These are phyloP conservation scores for Beta macrorhiza DNA, from an alignment of 179 eudicot species.

Conservation along the genomic window DNA sequence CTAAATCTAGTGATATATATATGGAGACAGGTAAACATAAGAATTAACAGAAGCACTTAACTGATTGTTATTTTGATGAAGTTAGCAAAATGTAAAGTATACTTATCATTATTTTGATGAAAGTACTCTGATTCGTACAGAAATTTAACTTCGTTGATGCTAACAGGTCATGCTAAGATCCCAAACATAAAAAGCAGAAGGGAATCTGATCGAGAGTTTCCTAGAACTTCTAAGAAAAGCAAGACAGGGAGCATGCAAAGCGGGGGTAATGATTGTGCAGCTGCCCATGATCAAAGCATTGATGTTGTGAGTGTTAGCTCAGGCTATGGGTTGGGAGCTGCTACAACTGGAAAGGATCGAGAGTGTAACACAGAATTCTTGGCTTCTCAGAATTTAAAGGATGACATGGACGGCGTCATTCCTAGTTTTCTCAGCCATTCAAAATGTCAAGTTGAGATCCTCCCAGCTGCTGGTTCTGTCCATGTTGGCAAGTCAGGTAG, in stretches of 20 bases:
- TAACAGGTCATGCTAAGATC: slow-evolving; percentile 53
- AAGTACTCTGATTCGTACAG: slow-evolving; percentile 7
- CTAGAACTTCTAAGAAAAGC: slow-evolving; percentile 60
- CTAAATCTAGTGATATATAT: slow-evolving; percentile 39
- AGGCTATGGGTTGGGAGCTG: slow-evolving; percentile 37
- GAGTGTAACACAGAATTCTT: slow-evolving; percentile 31
- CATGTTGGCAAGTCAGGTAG: slow-evolving; percentile 35
- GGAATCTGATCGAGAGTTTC: slow-evolving; percentile 46
- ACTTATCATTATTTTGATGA: slow-evolving; percentile 4
- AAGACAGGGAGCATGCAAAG: slow-evolving; percentile 40
- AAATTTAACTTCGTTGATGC: slow-evolving; percentile 22
- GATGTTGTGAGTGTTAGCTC: slow-evolving; percentile 43
- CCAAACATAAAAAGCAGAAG: slow-evolving; percentile 51
- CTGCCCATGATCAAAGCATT: slow-evolving; percentile 41
- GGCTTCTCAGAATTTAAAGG: slow-evolving; percentile 42
- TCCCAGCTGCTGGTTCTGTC: slow-evolving; percentile 38
- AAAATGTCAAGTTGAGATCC: slow-evolving; percentile 30
- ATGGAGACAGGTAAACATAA: slow-evolving; percentile 41
- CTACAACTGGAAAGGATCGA: slow-evolving; percentile 40
- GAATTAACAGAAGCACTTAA: slow-evolving; percentile 44
- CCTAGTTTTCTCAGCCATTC: slow-evolving; percentile 26
- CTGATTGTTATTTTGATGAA: slow-evolving; percentile 51
- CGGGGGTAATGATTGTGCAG: slow-evolving; percentile 39
- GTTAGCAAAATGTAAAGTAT: slow-evolving; percentile 39
- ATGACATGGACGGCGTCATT: slow-evolving; percentile 31